A percentile compares a stretch with the other conserved stretches of the same genome.
Conservation (phyloP, 495 filamentous ascomycete genomes). For the Aspergillus incahuasiensis region DNA sequence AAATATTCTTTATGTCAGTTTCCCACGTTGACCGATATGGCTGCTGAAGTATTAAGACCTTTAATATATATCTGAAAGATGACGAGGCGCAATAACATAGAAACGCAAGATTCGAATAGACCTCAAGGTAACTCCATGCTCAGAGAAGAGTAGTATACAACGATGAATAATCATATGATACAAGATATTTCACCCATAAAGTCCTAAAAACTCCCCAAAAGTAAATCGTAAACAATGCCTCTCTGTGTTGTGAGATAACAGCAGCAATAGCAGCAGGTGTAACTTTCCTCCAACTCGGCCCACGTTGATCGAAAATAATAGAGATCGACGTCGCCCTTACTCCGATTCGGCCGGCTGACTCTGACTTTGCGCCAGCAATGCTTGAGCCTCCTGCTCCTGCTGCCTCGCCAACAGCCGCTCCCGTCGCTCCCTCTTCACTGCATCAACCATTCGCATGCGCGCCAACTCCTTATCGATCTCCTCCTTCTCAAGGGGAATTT, state of each 20-base stretch:
- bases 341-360: constrained; percentile 23
- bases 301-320: neutral
- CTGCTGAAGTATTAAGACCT: too few relatives aligned
- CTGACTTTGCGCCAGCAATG: constrained; percentile 23
- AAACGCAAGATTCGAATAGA: neutral
- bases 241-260: too few relatives aligned
- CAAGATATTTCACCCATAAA: constrained; percentile 16
- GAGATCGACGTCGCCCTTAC: neutral
- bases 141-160: constrained; percentile 40
- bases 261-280: too few relatives aligned
- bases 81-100: neutral
- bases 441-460: constrained; percentile 54
- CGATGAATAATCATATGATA: constrained; percentile 13
- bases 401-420: constrained; percentile 38
- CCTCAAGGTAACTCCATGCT: constrained; percentile 27
- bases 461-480: constrained; percentile 78
- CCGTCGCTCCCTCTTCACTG: constrained; percentile 45
- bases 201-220: neutral
- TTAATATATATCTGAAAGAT: neutral
- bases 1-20: too few relatives aligned
- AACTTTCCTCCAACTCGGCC: neutral
- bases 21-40: too few relatives aligned
- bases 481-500: constrained; percentile 80
- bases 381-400: constrained; percentile 37
- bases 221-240: too few relatives aligned